These are phyloP conservation scores for Pistacia vera DNA, from an alignment of 345 rosid genomes.

Conservation along the genomic window DNA sequence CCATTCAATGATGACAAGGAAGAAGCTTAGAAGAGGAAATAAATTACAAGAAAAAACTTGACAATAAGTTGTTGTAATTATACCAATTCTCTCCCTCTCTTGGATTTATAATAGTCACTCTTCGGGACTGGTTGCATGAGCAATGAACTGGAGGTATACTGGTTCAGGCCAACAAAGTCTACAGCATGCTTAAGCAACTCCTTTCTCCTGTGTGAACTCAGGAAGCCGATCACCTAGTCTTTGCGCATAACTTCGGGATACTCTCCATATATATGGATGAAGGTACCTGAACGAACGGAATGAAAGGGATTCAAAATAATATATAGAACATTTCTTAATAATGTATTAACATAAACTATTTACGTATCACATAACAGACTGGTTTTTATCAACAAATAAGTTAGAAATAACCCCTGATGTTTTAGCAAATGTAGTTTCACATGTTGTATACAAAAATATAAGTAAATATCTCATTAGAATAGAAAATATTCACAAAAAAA, in stretches of 20 bases:
- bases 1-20: slow-evolving; percentile 50
- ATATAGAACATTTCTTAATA: neutral
- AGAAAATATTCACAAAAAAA: neutral
- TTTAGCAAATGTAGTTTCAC: neutral
- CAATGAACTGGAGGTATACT: slow-evolving; percentile 77
- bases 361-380: neutral
- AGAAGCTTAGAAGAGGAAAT: slow-evolving; percentile 16
- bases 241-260: slow-evolving; percentile 79
- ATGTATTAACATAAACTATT: neutral
- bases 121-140: slow-evolving; percentile 49
- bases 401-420: neutral
- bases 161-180: slow-evolving; percentile 89
- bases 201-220: slow-evolving; percentile 60
- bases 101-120: slow-evolving; percentile 65
- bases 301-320: neutral
- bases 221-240: slow-evolving; percentile 72
- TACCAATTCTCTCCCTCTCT: slow-evolving; percentile 67
- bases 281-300: slow-evolving; percentile 54
- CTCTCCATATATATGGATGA: slow-evolving; percentile 81
- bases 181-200: slow-evolving; percentile 55
- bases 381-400: neutral
- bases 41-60: neutral
- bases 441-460: neutral
- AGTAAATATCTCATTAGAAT: neutral
- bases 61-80: slow-evolving; percentile 1